Conservation (phyloP, 2,329 filamentous ascomycete genomes). For the Stachybotrys echinatus region DNA sequence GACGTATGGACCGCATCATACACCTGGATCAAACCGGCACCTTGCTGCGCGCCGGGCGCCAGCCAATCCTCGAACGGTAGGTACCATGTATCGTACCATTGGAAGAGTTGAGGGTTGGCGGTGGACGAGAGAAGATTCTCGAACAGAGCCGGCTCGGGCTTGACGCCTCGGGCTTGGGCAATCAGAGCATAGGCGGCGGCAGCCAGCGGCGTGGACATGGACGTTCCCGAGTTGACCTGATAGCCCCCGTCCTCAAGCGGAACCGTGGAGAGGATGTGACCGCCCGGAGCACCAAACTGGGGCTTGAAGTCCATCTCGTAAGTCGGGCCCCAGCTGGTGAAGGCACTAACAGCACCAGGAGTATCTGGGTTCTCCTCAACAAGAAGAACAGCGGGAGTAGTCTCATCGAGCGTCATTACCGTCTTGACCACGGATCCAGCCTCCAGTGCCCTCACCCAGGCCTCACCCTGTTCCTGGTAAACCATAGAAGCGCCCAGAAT, state of each 20-base stretch:
- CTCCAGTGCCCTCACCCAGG: constrained; percentile 31
- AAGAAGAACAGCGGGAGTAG: neutral
- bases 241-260: constrained; percentile 7
- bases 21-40: constrained; percentile 32
- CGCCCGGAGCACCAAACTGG: constrained; percentile 11
- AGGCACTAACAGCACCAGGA: constrained; percentile 4
- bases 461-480: constrained; percentile 18
- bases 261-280: constrained; percentile 12
- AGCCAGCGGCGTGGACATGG: constrained; percentile 10
- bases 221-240: constrained; percentile 8
- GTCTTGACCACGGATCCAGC: constrained; percentile 28
- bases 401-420: neutral
- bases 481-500: neutral
- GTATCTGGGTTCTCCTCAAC: neutral
- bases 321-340: constrained; percentile 11
- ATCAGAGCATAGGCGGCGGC: constrained; percentile 9
- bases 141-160: constrained; percentile 28
- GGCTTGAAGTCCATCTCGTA: constrained; percentile 12
- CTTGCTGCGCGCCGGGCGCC: constrained; percentile 45
- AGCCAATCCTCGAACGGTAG: constrained; percentile 16
- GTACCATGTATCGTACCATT: constrained; percentile 23
- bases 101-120: constrained; percentile 34
- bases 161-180: constrained; percentile 36
- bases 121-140: constrained; percentile 38
- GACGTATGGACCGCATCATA: constrained; percentile 45